Evolutionary conservation across 2,329 filamentous ascomycete species (phyloP), one percentile per base, ranked within the genome.

Genomic region (Aspergillus clavatus): DNA sequence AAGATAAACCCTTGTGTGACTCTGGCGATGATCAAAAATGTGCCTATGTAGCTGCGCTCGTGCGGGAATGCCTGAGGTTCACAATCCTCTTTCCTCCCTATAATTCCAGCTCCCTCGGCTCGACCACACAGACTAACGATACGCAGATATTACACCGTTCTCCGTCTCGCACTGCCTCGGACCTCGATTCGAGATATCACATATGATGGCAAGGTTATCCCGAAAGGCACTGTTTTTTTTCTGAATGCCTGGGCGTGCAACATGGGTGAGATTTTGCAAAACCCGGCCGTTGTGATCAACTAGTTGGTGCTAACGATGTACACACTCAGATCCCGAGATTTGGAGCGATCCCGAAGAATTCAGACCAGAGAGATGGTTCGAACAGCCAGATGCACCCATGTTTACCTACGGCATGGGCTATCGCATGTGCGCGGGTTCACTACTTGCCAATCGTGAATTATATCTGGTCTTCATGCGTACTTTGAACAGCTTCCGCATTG

Each of bases 221-320:
- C 82, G 1, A 76, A 77, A 36, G 81, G 80, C 0, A 83, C 80
- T 1, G 77, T 83, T 0, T 73, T 84, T 27, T 85, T 83, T 60
- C 65, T 85, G 21, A 86, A 85, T 46, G 78, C 80, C 0, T 84
- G 81, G 81, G 81, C 81, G 2, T 84, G 82, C 55, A 84, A 85
- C 50, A 83, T 82, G 78, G 80, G 79, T 80, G 66, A 57, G 72
- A 62, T 8, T 31, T 16, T 18, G 3, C 26, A 7, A 5, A 31
- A 14, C n/a, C 22, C 5, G 33, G 7, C 23, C 26, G 10, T 21
- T 28, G 24, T 22, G 7, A 21, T 5, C 11, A 22, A 14, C 36
- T 29, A n/a, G 24, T 18, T 29, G 42, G 31, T 36, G 28, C 28
- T 37, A 21, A 35, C 8, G 33, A 7, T 7, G 19, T 19, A 18